Evolutionary conservation across 2,329 filamentous ascomycete genomes (phyloP).

Genomic region (Stagonosporopsis vannaccii): DNA sequence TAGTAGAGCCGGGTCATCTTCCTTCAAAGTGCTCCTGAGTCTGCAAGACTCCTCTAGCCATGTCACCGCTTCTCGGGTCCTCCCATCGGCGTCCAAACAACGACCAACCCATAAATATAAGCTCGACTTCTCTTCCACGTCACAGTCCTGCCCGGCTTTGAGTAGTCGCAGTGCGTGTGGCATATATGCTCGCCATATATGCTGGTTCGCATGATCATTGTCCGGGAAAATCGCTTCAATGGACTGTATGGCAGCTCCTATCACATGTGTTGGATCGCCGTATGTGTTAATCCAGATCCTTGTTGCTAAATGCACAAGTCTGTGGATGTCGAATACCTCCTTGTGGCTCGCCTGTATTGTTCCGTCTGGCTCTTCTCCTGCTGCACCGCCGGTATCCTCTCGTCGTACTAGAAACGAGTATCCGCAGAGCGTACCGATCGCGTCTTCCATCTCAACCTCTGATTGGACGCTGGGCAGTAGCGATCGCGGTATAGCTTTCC

Average conservation of each 20-base stretch:
- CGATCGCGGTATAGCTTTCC: slow-evolving; percentile 27
- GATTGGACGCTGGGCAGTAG: slow-evolving; percentile 20
- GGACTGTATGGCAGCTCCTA: background rate
- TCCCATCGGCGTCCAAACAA: slow-evolving; percentile 7
- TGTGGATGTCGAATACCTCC: slow-evolving; percentile 15
- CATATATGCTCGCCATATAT: background rate
- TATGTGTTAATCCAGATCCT: slow-evolving; percentile 8
- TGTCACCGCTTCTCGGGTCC: slow-evolving; percentile 4
- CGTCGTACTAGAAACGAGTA: slow-evolving; percentile 33
- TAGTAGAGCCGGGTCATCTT: slow-evolving; percentile 7
- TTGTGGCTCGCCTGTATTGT: background rate
- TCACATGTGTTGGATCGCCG: background rate
- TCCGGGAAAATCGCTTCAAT: background rate
- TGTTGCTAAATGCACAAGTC: slow-evolving; percentile 15
- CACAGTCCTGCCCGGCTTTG: background rate
- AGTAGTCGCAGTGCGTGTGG: slow-evolving; percentile 3
- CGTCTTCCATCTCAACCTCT: slow-evolving; percentile 21
- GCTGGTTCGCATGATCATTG: background rate
- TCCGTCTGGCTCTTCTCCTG: background rate
- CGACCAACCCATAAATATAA: slow-evolving; percentile 1
- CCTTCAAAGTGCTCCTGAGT: background rate
- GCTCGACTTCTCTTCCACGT: background rate
- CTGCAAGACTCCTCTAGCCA: slow-evolving; percentile 7
- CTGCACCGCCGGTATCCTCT: background rate
- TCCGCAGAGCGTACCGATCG: slow-evolving; percentile 31